Conservation (phyloP, 1,284 basidiomycete genomes). For the Tilletia caries region DNA sequence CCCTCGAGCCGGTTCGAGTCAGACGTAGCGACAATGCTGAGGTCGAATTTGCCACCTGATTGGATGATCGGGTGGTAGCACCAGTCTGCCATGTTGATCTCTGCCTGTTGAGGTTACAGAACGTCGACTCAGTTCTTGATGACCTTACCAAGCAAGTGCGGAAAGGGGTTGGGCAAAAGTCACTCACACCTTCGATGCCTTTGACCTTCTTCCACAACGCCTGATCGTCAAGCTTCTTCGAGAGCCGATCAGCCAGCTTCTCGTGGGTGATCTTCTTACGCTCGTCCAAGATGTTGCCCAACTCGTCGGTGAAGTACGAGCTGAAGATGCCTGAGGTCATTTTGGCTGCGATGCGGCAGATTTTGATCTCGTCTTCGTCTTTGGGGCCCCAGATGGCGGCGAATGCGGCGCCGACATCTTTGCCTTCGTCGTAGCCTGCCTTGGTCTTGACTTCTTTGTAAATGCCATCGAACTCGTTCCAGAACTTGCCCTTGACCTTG, state of each 20-base stretch:
- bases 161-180: conserved; percentile 8
- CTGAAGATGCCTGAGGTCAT: conserved; percentile 81
- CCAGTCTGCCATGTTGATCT: conserved; percentile 83
- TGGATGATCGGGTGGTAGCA: conserved; percentile 94
- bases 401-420: conserved; percentile 71
- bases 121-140: background rate
- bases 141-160: conserved; percentile 14
- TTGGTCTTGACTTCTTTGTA: conserved; percentile 32
- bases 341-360: conserved; percentile 63
- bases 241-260: conserved; percentile 75
- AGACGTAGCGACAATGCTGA: conserved; percentile 80
- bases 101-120: conserved; percentile 61
- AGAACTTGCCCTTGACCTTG: conserved; percentile 71
- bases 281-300: conserved; percentile 85
- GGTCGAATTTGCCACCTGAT: conserved; percentile 84
- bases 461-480: conserved; percentile 69
- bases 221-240: conserved; percentile 76
- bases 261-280: conserved; percentile 87
- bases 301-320: conserved; percentile 79
- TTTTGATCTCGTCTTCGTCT: conserved; percentile 72
- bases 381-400: conserved; percentile 79
- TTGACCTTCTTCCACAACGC: conserved; percentile 66
- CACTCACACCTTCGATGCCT: conserved; percentile 34
- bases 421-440: conserved; percentile 62
- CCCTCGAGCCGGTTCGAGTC: conserved; percentile 64